phyloP scores from a whole-genome alignment of 768 basidiomycete genomes.

The Tephrocybe sp. region DNA sequence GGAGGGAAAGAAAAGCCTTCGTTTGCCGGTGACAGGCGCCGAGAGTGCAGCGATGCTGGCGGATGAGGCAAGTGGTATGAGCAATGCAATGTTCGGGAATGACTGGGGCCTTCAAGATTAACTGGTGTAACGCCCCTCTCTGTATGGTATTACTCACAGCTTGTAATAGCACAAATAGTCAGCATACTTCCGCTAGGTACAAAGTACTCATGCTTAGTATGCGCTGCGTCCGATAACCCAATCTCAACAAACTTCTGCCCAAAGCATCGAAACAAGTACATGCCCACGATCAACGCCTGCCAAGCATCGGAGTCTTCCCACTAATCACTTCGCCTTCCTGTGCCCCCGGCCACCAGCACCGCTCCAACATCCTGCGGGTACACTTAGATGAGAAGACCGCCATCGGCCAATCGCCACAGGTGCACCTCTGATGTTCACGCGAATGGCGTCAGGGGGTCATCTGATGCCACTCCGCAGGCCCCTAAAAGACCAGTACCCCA shows the following conservation, averaged over 20 bases:
- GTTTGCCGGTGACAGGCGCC: slow-evolving; percentile 37
- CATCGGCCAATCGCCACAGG: not conserved
- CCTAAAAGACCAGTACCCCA: no score
- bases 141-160: no score
- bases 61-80: slow-evolving; percentile 35
- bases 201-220: no score
- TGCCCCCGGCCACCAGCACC: slow-evolving; percentile 6
- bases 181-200: no score
- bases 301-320: not conserved
- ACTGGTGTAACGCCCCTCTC: no score
- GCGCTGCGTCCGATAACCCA: not conserved
- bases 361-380: not conserved
- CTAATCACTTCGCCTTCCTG: not conserved
- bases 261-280: no score
- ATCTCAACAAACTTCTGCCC: not conserved
- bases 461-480: no score
- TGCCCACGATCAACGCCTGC: not conserved
- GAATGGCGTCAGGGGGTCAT: slow-evolving; percentile 11
- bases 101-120: slow-evolving; percentile 29
- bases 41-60: slow-evolving; percentile 36
- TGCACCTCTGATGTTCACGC: not conserved
- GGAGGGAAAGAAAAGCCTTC: slow-evolving; percentile 22
- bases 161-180: no score
- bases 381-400: not conserved
- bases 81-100: slow-evolving; percentile 37